Conservation (phyloP, 2,329 filamentous ascomycete genomes). For the Calcarisporium arbuscula region DNA sequence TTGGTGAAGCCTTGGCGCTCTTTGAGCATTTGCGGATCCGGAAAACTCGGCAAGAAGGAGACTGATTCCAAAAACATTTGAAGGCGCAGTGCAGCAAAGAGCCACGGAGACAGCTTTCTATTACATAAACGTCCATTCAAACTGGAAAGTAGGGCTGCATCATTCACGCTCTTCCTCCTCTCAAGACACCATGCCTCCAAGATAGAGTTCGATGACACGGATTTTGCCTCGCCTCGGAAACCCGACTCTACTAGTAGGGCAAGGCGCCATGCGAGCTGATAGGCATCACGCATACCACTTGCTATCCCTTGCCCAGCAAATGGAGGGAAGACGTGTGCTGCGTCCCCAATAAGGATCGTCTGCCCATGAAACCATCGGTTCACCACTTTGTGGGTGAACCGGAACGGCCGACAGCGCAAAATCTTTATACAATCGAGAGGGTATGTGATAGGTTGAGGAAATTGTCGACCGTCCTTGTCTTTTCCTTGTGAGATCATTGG, state of each 20-base stretch:
- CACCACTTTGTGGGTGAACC: constrained; percentile 36
- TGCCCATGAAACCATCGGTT: constrained; percentile 37
- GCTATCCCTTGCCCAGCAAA: constrained; percentile 32
- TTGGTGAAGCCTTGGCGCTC: constrained; percentile 8
- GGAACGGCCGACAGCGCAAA: constrained; percentile 33
- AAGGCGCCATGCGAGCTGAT: constrained; percentile 25
- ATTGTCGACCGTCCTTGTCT: constrained; percentile 7
- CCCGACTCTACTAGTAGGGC: constrained; percentile 2
- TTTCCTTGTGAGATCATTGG: constrained; percentile 11
- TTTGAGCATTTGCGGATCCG: constrained; percentile 3
- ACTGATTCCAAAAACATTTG: constrained; percentile 4
- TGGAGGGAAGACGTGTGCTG: constrained; percentile 46
- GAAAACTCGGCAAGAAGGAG: not conserved
- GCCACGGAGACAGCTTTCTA: constrained; percentile 2
- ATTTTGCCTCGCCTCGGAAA: not conserved
- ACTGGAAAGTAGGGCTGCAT: constrained; percentile 5
- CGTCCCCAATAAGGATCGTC: constrained; percentile 39
- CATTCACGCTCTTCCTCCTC: constrained; percentile 9
- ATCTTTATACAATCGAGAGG: constrained; percentile 39
- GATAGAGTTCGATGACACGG: not conserved
- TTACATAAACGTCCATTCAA: constrained; percentile 6
- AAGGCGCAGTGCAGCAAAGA: not conserved
- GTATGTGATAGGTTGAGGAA: constrained; percentile 19
- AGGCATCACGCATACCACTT: constrained; percentile 25
- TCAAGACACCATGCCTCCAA: constrained; percentile 7